Conservation (phyloP, 1,284 basidiomycete genomes). For the Leccinum proliferum region DNA sequence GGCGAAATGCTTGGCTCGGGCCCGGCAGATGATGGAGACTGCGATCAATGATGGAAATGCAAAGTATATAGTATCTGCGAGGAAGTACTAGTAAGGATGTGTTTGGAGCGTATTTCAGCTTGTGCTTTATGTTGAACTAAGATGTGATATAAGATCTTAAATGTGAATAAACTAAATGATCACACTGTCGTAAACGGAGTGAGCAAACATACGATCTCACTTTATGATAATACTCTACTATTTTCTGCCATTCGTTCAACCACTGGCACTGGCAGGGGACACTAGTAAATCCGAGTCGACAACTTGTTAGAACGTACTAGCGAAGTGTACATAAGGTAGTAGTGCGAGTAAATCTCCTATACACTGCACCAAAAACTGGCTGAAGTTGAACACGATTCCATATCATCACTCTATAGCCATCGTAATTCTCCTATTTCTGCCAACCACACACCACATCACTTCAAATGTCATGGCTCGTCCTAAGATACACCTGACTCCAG, state of each 20-base stretch:
- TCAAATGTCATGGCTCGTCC: neutral
- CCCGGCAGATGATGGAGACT: neutral
- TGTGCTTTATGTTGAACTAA: too few relatives aligned
- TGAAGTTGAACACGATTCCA: neutral
- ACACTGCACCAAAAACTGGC: neutral
- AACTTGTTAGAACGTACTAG: too few relatives aligned
- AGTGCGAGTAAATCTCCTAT: neutral
- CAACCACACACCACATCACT: neutral
- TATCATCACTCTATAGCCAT: neutral
- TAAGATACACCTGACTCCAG: neutral
- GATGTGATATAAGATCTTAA: too few relatives aligned
- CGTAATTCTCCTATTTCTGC: neutral
- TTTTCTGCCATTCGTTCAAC: too few relatives aligned
- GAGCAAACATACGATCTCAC: too few relatives aligned
- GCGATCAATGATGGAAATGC: neutral
- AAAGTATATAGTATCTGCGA: neutral
- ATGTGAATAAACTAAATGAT: too few relatives aligned
- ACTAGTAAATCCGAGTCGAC: too few relatives aligned
- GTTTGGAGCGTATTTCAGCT: neutral
- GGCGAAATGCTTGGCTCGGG: neutral
- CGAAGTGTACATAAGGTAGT: neutral
- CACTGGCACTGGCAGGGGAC: too few relatives aligned
- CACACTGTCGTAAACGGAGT: too few relatives aligned
- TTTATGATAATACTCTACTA: too few relatives aligned
- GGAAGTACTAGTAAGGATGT: neutral